Evolutionary conservation across 129 eudicot species (phyloP).

Genomic region (Rutidosis leptorrhynchoides): DNA sequence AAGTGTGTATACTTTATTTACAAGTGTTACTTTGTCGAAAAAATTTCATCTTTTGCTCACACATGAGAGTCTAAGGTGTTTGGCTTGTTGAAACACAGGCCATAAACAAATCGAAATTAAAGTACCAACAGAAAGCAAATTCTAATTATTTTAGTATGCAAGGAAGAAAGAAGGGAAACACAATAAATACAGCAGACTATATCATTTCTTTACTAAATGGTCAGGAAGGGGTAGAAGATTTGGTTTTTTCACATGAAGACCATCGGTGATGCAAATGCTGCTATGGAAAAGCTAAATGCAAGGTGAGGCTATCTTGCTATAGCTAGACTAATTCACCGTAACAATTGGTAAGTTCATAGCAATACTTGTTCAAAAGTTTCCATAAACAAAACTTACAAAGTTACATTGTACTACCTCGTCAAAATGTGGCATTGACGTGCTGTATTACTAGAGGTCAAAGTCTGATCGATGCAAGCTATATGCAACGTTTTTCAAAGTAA

Average conservation of each 20-base stretch:
- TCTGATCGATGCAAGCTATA: no score
- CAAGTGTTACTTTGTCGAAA: background rate
- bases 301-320: conserved; percentile 42
- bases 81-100: no score
- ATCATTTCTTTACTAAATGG: no score
- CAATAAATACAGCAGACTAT: no score
- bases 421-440: no score
- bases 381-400: background rate
- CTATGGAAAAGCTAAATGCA: conserved; percentile 68
- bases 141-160: conserved; percentile 95
- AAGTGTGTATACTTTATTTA: background rate
- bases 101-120: no score
- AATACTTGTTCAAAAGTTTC: background rate
- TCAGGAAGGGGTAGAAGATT: conserved; percentile 83
- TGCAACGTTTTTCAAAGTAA: no score
- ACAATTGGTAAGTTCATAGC: background rate
- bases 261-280: conserved; percentile 82
- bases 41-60: background rate
- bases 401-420: background rate
- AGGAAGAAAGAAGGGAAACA: no score
- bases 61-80: no score
- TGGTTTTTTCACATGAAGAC: conserved; percentile 92
- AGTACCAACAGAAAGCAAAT: no score
- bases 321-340: background rate
- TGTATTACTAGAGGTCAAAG: no score